Evolutionary conservation across 1,284 basidiomycete species (phyloP), one percentile per base, ranked within the genome.

Genomic region (Tetrapyrgos nigripes): DNA sequence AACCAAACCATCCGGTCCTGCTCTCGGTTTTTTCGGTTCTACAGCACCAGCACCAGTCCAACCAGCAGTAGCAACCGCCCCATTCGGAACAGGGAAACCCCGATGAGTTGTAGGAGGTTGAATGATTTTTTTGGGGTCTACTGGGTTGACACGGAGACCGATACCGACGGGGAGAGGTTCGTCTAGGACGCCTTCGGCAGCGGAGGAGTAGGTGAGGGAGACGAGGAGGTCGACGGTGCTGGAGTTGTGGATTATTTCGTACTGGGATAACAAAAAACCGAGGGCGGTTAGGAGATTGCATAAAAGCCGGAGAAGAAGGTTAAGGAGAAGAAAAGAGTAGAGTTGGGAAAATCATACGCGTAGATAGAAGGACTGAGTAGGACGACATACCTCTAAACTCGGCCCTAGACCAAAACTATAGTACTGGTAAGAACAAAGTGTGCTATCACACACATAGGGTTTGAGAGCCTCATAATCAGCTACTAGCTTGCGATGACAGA

Each of bases 401-500:
- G 85, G 82, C 0, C 86, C 86, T 19, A 82, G 76, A 59, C 86
- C 86, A 43, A 86, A 70, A 10, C 79, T 74, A 64, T 87, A 88
- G 63, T 86, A 89, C 63, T 86, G 86, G 64, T 86, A 88, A 2
- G 81, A 74, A 67, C 87, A 89, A 2, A 89, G 74, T 59, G 79
- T 81, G 13, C 78, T 78, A 58, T 81, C 76, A 66, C 87, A 89
- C 14, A 88, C 85, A 64, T 88, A 88, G 4, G 87, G 87, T 66
- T 88, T 87, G 57, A 89, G 79, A 0, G 82, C 83, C 61, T 85
- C 84, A 58, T 79, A 83, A 47, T 81, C 76, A 2, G 73, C 75
- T 10, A 75, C 63, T 31, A 88, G 77, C 57, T 78, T 81, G 61
- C 83, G 80, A 59, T 88, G 86, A 67, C 87, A 89, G 8, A 88